These are phyloP conservation scores for Penicillium expansum DNA, from an alignment of 2,329 filamentous ascomycete species.

Conservation along the genomic window DNA sequence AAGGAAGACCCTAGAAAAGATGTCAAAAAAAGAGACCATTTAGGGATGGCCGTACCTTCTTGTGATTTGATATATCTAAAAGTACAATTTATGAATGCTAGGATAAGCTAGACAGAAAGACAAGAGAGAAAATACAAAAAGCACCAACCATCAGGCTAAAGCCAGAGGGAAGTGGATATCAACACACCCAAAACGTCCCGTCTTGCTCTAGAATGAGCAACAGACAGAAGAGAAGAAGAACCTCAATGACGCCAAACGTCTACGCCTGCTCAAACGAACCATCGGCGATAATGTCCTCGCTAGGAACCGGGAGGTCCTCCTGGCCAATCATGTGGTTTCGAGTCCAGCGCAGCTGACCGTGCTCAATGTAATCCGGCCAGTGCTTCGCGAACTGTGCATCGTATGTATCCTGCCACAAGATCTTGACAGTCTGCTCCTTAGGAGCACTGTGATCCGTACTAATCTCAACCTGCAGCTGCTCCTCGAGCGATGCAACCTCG, in stretches of 20 bases:
- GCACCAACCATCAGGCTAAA: conserved; percentile 14
- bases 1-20: background rate
- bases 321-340: conserved; percentile 38
- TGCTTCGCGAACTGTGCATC: conserved; percentile 42
- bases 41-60: conserved; percentile 6
- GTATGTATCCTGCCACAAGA: conserved; percentile 47
- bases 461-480: conserved; percentile 30
- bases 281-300: conserved; percentile 24
- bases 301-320: conserved; percentile 19
- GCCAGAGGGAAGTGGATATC: conserved; percentile 15
- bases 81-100: conserved; percentile 29
- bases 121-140: conserved; percentile 16
- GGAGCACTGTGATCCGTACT: conserved; percentile 28
- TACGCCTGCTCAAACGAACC: conserved; percentile 11
- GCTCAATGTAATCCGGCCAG: conserved; percentile 46
- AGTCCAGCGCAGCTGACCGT: conserved; percentile 41
- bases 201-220: conserved; percentile 3
- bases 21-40: background rate
- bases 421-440: conserved; percentile 39
- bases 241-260: background rate
- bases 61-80: conserved; percentile 24
- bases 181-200: conserved; percentile 12
- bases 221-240: background rate
- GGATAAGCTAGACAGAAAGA: conserved; percentile 13
- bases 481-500: conserved; percentile 26